Conservation (phyloP, 805 yeast genomes). For the Ogataea corticis region DNA sequence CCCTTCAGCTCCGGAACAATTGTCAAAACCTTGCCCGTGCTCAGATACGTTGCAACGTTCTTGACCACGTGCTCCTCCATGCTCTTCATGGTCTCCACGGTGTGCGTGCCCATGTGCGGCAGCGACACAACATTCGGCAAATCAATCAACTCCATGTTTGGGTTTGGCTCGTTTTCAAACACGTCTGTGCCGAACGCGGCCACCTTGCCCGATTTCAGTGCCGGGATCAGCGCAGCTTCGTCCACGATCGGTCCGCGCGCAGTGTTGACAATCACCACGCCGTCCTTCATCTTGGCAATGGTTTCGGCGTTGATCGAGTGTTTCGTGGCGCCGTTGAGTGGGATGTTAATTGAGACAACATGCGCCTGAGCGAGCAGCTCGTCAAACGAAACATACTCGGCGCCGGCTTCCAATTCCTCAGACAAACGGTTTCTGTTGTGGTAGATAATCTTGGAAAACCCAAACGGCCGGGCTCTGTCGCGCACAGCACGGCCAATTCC, state of each 20-base stretch:
- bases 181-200: slow-evolving; percentile 75
- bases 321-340: slow-evolving; percentile 69
- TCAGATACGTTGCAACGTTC: slow-evolving; percentile 60
- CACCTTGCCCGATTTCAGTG: slow-evolving; percentile 62
- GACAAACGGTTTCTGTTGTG: slow-evolving; percentile 64
- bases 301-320: slow-evolving; percentile 66
- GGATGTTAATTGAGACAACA: slow-evolving; percentile 72
- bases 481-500: slow-evolving; percentile 86
- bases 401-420: slow-evolving; percentile 64
- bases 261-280: slow-evolving; percentile 76
- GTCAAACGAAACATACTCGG: slow-evolving; percentile 72
- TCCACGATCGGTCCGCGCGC: slow-evolving; percentile 87
- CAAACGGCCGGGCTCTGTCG: slow-evolving; percentile 72
- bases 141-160: slow-evolving; percentile 58
- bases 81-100: slow-evolving; percentile 67
- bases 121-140: slow-evolving; percentile 71
- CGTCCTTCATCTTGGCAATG: slow-evolving; percentile 71
- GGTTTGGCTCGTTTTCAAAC: slow-evolving; percentile 72
- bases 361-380: slow-evolving; percentile 66
- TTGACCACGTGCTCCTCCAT: slow-evolving; percentile 81
- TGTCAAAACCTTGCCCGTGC: slow-evolving; percentile 67
- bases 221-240: slow-evolving; percentile 56
- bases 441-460: slow-evolving; percentile 68
- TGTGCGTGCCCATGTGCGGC: slow-evolving; percentile 89
- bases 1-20: slow-evolving; percentile 76